Conservation (phyloP, 129 eudicot species). For the Flaveria brownii region DNA sequence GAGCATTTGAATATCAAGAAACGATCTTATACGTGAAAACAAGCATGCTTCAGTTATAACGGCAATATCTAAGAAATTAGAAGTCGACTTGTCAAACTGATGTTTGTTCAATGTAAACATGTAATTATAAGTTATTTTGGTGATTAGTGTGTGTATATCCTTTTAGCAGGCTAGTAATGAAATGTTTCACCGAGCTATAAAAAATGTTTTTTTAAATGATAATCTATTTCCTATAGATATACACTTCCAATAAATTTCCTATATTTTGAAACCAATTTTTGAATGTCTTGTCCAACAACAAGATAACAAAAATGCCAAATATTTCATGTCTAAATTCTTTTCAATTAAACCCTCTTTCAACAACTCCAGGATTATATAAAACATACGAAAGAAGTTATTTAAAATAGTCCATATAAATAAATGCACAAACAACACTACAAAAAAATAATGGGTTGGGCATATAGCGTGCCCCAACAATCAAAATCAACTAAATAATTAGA, state of each 20-base stretch:
- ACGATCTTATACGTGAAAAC: no score
- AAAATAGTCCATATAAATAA: conserved; percentile 34
- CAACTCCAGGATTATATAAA: conserved; percentile 4
- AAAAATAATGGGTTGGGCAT: conserved; percentile 5
- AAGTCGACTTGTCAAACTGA: no score
- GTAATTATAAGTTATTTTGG: no score
- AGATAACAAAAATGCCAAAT: conserved; percentile 10
- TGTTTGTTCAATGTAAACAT: no score
- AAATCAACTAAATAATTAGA: background rate
- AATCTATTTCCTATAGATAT: no score
- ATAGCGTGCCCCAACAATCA: conserved; percentile 6
- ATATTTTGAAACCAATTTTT: background rate
- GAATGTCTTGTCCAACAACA: background rate
- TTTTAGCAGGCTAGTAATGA: no score
- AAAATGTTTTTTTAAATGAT: no score
- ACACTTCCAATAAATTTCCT: background rate
- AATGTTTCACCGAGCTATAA: no score
- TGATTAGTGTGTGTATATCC: no score
- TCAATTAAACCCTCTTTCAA: background rate
- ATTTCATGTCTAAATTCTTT: conserved; percentile 14
- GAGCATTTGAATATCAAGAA: no score
- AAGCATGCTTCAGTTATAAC: no score
- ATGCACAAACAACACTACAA: conserved; percentile 35
- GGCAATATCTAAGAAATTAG: no score
- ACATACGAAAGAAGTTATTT: conserved; percentile 20